Evolutionary conservation across 1,284 basidiomycete species (phyloP).

Genomic region (Pholiota adiposa): DNA sequence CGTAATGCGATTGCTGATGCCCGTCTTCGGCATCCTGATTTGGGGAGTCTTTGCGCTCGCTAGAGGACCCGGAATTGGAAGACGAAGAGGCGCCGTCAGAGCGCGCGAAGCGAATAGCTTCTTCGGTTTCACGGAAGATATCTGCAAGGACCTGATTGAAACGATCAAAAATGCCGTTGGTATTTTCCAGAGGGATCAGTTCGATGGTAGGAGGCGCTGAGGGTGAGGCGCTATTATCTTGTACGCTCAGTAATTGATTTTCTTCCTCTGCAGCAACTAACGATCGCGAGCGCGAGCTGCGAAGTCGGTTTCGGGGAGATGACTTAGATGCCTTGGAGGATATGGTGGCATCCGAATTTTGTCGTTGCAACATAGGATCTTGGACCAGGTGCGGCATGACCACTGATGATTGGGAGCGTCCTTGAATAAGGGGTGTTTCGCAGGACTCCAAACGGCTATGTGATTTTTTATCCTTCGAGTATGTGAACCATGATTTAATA

Average conservation of each 20-base stretch:
- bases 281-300: slow-evolving; percentile 24
- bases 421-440: slow-evolving; percentile 26
- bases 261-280: slow-evolving; percentile 24
- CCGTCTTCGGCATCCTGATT: slow-evolving; percentile 20
- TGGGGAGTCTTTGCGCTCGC: slow-evolving; percentile 14
- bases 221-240: slow-evolving; percentile 18
- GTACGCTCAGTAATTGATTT: background rate
- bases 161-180: slow-evolving; percentile 46
- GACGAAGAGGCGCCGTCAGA: slow-evolving; percentile 29
- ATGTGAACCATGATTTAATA: slow-evolving; percentile 9
- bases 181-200: slow-evolving; percentile 6
- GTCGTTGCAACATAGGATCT: slow-evolving; percentile 16
- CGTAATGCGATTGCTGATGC: slow-evolving; percentile 14
- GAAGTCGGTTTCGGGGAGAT: slow-evolving; percentile 25
- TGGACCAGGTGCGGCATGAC: slow-evolving; percentile 12
- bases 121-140: slow-evolving; percentile 54
- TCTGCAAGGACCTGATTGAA: slow-evolving; percentile 55
- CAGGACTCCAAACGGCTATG: slow-evolving; percentile 23
- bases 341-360: slow-evolving; percentile 25
- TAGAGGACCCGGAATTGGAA: slow-evolving; percentile 11
- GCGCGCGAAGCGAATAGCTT: slow-evolving; percentile 44
- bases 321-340: slow-evolving; percentile 26
- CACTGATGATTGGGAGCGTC: slow-evolving; percentile 24
- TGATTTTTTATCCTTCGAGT: slow-evolving; percentile 18
- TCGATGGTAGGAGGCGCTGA: slow-evolving; percentile 20